These are phyloP conservation scores for Cladosporium sp. DNA, from an alignment of 2,329 filamentous ascomycete genomes.

Conservation along the genomic window DNA sequence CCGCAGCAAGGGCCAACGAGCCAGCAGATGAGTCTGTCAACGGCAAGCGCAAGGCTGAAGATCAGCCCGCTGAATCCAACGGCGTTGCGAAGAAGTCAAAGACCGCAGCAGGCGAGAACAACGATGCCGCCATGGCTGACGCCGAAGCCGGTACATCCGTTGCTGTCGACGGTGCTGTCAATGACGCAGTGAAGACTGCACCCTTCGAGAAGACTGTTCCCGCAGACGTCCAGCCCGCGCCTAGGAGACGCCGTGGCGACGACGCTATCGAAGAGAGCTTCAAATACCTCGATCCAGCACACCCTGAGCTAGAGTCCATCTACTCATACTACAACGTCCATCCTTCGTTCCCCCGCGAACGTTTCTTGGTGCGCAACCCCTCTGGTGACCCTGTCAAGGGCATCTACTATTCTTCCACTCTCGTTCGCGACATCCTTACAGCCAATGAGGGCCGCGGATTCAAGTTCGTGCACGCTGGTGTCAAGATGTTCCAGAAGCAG, in stretches of 20 bases:
- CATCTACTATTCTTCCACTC: conserved; percentile 88
- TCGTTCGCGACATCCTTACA: conserved; percentile 78
- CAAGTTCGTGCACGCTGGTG: conserved; percentile 93
- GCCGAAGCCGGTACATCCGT: not conserved
- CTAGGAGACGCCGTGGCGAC: conserved; percentile 26
- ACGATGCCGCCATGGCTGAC: conserved; percentile 9
- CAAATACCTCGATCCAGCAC: conserved; percentile 75
- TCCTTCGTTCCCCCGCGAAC: conserved; percentile 76
- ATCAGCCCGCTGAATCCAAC: conserved; percentile 11
- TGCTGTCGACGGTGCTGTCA: conserved; percentile 12
- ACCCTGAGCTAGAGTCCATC: conserved; percentile 73
- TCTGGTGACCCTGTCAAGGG: conserved; percentile 84
- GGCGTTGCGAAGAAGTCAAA: conserved; percentile 12
- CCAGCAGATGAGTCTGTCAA: conserved; percentile 3
- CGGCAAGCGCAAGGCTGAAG: conserved; percentile 13
- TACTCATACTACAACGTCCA: conserved; percentile 82
- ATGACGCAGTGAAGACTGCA: conserved; percentile 18
- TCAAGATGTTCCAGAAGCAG: conserved; percentile 99
- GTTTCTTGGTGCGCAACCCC: conserved; percentile 95
- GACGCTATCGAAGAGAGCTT: conserved; percentile 79
- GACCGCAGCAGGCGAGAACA: conserved; percentile 8
- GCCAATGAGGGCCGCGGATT: conserved; percentile 87
- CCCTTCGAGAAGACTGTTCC: conserved; percentile 23
- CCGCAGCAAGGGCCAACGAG: conserved; percentile 18
- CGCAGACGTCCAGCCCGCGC: conserved; percentile 13